Evolutionary conservation across 2,329 filamentous ascomycete species (phyloP), one percentile per base, ranked within the genome.

Genomic region (Aspergillus viridinutans): DNA sequence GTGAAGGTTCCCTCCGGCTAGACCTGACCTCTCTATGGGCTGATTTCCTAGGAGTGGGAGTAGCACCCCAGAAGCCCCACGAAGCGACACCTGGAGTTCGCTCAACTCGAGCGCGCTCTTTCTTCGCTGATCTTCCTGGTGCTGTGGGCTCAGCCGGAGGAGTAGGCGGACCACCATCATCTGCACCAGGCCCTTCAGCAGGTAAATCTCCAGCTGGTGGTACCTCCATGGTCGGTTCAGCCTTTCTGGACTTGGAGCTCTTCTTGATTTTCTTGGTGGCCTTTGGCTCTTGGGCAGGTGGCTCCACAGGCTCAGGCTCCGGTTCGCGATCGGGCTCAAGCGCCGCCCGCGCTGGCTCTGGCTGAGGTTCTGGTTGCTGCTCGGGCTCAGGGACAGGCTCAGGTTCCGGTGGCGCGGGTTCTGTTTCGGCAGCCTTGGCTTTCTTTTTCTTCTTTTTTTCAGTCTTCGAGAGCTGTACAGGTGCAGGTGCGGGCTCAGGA

Each of bases 61-160:
- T 78, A 17, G 85, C 81, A 20, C 83, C 84, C 89, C 89, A 93
- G 71, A 86, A 85, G 38, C 86, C 88, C 90, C 91, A 94, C 29
- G 88, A 85, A 12, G 83, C 80, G n/a, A 74, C 75, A 38, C 81
- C 81, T 57, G 83, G 81, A 40, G 89, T 87, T 57, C 90, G 89
- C 64, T 85, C 89, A 61, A 92, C 84, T 68, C 88, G 90, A 28
- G 88, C 78, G 14, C 91, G 88, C 61, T 95, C 90, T 70, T 89
- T 95, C 74, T 85, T 90, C 3, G 80, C 80, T 4, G 79, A 71
- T 53, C 82, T 84, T 58, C 80, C 85, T 12, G 81, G 63, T 9
- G 66, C 76, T 52, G 86, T 84, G 17, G 83, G 69, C 49, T 83
- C 81, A 9, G 79, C 77, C 8, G 80, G 76, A 50, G 82, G 80